Conservation (phyloP, 2,329 filamentous ascomycete species). For the Hortaea werneckii region DNA sequence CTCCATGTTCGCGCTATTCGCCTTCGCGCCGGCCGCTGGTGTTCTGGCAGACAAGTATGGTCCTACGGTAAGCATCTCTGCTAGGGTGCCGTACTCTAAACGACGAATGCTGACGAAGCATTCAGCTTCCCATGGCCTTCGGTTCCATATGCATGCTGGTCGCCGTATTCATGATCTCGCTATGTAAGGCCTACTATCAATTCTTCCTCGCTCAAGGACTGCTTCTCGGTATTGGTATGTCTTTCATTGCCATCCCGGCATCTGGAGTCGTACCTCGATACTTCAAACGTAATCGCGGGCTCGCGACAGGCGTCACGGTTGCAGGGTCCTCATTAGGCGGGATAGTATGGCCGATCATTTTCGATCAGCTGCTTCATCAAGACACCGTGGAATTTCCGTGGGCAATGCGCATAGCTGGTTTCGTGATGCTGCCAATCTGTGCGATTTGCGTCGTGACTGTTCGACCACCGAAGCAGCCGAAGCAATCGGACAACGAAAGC, state of each 20-base stretch:
- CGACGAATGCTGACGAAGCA: not conserved
- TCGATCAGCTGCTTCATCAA: constrained; percentile 38
- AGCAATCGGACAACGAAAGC: not conserved
- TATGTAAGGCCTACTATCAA: constrained; percentile 41
- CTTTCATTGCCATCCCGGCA: constrained; percentile 36
- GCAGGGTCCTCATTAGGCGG: constrained; percentile 43
- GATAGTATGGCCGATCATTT: constrained; percentile 41
- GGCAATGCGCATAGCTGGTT: constrained; percentile 42
- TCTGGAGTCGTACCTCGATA: constrained; percentile 36
- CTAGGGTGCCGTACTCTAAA: not conserved
- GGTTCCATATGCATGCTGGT: constrained; percentile 27
- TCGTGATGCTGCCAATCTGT: constrained; percentile 38
- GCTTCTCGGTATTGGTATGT: constrained; percentile 32
- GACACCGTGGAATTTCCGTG: constrained; percentile 42
- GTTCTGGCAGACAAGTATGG: constrained; percentile 20
- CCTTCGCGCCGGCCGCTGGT: constrained; percentile 18
- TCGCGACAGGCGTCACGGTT: constrained; percentile 38
- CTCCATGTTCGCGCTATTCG: constrained; percentile 16
- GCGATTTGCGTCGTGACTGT: constrained; percentile 1
- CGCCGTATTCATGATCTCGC: constrained; percentile 39
- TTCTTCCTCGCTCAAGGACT: constrained; percentile 44
- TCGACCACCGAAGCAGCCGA: not conserved
- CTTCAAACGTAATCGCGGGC: constrained; percentile 39
- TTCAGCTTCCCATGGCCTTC: constrained; percentile 7
- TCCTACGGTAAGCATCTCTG: constrained; percentile 4